Evolutionary conservation across 1,284 basidiomycete species (phyloP).

Genomic region (Ceratobasidium sp.): DNA sequence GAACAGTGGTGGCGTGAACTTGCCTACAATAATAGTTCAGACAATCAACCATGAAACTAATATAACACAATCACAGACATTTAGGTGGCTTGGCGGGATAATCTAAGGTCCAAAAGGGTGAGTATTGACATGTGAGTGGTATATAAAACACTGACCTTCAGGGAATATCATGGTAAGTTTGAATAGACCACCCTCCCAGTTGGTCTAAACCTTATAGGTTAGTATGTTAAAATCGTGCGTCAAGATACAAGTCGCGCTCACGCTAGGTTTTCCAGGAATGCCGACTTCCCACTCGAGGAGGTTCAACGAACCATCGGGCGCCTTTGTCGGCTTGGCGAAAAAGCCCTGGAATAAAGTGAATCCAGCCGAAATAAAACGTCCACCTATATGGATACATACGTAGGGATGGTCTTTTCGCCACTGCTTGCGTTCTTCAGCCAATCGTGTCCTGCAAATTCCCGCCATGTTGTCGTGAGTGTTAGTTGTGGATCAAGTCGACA

Average conservation of each 20-base stretch:
- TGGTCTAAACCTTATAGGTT: slow-evolving; percentile 65
- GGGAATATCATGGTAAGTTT: slow-evolving; percentile 94
- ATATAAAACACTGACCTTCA: slow-evolving; percentile 67
- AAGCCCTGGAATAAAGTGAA: slow-evolving; percentile 72
- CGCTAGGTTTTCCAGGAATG: slow-evolving; percentile 83
- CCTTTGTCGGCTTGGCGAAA: slow-evolving; percentile 90
- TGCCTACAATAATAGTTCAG: slow-evolving; percentile 62
- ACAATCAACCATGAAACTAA: neutral
- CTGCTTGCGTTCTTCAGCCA: slow-evolving; percentile 96
- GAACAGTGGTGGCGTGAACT: slow-evolving; percentile 95
- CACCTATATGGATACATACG: slow-evolving; percentile 61
- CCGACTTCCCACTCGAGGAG: slow-evolving; percentile 98
- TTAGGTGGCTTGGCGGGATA: slow-evolving; percentile 96
- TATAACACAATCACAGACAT: slow-evolving; percentile 59
- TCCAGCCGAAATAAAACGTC: slow-evolving; percentile 4
- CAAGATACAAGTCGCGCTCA: slow-evolving; percentile 55
- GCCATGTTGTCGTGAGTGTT: slow-evolving; percentile 59
- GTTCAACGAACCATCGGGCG: slow-evolving; percentile 90
- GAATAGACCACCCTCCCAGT: slow-evolving; percentile 95
- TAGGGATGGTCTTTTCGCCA: slow-evolving; percentile 99
- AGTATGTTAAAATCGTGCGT: neutral
- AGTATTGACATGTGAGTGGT: slow-evolving; percentile 43
- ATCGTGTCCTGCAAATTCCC: slow-evolving; percentile 79
- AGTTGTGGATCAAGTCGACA: neutral
- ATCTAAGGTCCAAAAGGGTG: slow-evolving; percentile 57